Evolutionary conservation across 352 stramenopile genomes (phyloP), one percentile per base, ranked within the genome.

Genomic region (Phytophthora parvispora): DNA sequence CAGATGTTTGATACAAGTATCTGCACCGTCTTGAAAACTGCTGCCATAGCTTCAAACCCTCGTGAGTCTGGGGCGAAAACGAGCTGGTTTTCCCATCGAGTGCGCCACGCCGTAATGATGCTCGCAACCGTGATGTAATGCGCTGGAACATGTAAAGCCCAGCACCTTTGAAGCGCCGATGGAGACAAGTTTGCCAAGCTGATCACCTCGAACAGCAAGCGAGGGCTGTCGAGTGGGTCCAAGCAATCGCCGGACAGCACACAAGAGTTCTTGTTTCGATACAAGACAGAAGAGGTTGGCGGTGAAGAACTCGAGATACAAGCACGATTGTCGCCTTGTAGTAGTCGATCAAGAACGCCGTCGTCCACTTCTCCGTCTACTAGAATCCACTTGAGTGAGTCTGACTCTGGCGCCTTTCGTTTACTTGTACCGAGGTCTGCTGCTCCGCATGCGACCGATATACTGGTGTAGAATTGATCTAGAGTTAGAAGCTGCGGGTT

Each of bases 401-500:
- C 43, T 20, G 27, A 53, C 28, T 10, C 24, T 10, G 38, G 3
- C 22, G 20, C 15, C 12, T 45, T 50, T 16, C 13, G 40, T 36
- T 40, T 18, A 10, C 29, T 47, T 18, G 55, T 32, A n/a, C 15
- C 42, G 8, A 1, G 16, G 10, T 50, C 32, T 25, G 16, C 31
- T 8, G 25, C 25, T 32, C 58, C 45, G 56, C 47, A 69, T 7
- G 69, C 64, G 12, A 9, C 34, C 12, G 57, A 48, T 38, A 75
- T 25, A 20, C 28, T 59, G n/a, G 31, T 76, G 36, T 81, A 78
- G 15, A 86, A 64, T 15, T 83, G 62, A 4, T 81, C 64, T 1
- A 83, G 53, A 7, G 78, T 72, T 7, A 84, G 15, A 1, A 83
- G 18, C 12, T 58, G 50, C 2, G 73, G 60, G 38, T 84, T 83